phyloP scores from a whole-genome alignment of 306 rosid genomes.

The Alnus rubra region DNA sequence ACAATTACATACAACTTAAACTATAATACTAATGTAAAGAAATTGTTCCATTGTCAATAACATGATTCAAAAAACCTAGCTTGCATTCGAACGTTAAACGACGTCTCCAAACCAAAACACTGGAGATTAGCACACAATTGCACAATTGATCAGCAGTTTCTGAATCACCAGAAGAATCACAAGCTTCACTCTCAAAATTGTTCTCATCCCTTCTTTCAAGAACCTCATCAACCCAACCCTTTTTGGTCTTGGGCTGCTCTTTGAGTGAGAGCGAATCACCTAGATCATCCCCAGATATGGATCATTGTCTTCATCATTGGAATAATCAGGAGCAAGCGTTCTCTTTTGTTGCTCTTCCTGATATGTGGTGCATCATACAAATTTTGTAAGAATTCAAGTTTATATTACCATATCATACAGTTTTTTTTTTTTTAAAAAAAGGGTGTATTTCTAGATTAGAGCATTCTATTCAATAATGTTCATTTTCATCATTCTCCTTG shows the following conservation, averaged over 20 bases:
- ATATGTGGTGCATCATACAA: slow-evolving; percentile 9
- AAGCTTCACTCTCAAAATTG: slow-evolving; percentile 60
- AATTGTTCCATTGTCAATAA: no score
- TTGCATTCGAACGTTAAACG: no score
- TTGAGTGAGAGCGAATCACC: slow-evolving; percentile 80
- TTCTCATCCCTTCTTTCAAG: slow-evolving; percentile 60
- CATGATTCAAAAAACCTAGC: no score
- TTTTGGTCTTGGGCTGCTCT: slow-evolving; percentile 53
- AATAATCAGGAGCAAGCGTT: slow-evolving; percentile 66
- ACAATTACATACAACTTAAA: no score
- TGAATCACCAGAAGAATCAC: slow-evolving; percentile 59
- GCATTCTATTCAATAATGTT: no score
- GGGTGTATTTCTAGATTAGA: no score
- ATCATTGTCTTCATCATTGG: slow-evolving; percentile 69
- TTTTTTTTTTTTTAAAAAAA: no score
- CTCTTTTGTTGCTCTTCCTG: slow-evolving; percentile 88
- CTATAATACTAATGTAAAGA: no score
- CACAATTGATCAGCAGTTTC: slow-evolving; percentile 56
- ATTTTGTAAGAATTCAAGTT: slow-evolving; percentile 8
- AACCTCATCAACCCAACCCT: slow-evolving; percentile 83
- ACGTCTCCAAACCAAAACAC: no score
- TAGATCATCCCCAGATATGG: slow-evolving; percentile 88
- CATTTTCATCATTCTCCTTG: no score
- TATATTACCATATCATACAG: no score
- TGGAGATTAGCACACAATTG: no score